Conservation (phyloP, 108 stramenopile species). For the Cyclotella cryptica region DNA sequence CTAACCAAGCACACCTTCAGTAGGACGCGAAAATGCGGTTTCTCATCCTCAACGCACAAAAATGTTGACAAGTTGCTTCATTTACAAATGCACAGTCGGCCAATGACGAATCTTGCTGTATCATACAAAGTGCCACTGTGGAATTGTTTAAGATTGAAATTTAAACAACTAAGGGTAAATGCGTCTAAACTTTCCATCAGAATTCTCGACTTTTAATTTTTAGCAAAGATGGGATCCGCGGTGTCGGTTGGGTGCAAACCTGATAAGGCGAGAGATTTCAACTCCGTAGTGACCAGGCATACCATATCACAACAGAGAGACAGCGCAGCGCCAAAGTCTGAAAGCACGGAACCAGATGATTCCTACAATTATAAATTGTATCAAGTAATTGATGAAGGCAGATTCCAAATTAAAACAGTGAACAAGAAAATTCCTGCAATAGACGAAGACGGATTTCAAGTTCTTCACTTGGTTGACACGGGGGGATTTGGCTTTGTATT, state of each 20-base stretch:
- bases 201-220: not conserved
- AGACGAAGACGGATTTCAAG: constrained; percentile 17
- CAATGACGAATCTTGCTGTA: constrained; percentile 5
- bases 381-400: not conserved
- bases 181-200: not conserved
- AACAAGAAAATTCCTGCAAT: no score
- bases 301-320: not conserved
- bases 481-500: constrained; percentile 45
- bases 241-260: constrained; percentile 2
- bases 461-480: constrained; percentile 20
- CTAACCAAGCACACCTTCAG: no score
- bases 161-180: no score
- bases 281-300: not conserved
- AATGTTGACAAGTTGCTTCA: no score
- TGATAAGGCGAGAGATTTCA: not conserved
- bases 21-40: no score
- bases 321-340: not conserved
- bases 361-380: no score
- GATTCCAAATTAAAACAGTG: not conserved
- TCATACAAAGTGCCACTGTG: no score
- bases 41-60: no score
- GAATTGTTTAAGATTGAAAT: no score
- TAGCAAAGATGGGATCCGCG: constrained; percentile 7
- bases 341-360: not conserved
- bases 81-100: no score